phyloP scores from a whole-genome alignment of 345 rosid species.

The Lepidium sativum region DNA sequence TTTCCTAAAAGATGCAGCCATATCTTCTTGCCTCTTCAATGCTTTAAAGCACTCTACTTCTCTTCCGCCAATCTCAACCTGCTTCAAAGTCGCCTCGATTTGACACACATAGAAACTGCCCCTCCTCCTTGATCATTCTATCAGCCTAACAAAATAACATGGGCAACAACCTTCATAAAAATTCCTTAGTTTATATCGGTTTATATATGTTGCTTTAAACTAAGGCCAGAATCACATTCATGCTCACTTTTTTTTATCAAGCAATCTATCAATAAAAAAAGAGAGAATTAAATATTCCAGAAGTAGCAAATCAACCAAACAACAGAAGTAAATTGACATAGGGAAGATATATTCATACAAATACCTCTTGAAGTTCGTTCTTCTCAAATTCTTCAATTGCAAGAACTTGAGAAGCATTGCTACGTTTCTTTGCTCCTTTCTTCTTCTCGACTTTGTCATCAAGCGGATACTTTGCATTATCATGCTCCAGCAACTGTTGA shows the following conservation, averaged over 20 bases:
- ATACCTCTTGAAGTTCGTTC: too few species aligned
- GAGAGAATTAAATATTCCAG: neutral
- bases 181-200: neutral
- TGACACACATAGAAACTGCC: constrained; percentile 54
- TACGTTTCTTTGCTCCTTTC: too few species aligned
- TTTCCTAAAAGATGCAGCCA: constrained; percentile 79
- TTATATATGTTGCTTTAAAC: neutral
- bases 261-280: neutral
- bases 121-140: too few species aligned
- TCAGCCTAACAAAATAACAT: constrained; percentile 48
- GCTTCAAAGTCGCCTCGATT: constrained; percentile 74
- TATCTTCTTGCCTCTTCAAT: constrained; percentile 88
- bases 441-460: too few species aligned
- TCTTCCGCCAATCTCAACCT: constrained; percentile 75
- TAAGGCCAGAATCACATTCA: neutral
- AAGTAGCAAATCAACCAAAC: too few species aligned
- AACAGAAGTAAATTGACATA: too few species aligned
- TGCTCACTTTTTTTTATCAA: neutral
- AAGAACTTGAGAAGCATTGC: too few species aligned
- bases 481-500: too few species aligned
- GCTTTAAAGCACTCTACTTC: constrained; percentile 89
- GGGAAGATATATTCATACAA: too few species aligned
- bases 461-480: too few species aligned
- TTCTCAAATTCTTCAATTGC: too few species aligned
- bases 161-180: neutral